A percentile compares a stretch with the other conserved stretches of the same genome.
Conservation (phyloP, 306 rosid species). For the Rosa lucieae region DNA sequence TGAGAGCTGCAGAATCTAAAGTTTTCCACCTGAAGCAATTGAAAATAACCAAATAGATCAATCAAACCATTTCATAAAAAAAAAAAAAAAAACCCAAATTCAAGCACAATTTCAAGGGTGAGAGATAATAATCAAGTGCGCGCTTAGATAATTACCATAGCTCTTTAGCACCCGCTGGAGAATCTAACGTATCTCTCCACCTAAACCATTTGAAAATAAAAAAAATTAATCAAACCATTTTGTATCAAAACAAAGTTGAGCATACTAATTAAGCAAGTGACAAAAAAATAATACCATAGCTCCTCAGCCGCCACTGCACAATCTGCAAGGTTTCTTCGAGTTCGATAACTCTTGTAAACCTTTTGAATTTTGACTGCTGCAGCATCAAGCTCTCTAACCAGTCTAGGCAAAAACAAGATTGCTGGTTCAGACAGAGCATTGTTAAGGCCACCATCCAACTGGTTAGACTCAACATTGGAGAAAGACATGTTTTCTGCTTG, state of each 20-base stretch:
- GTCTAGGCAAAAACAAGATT: conserved; percentile 47
- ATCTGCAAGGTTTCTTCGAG: conserved; percentile 85
- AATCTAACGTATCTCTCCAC: neutral
- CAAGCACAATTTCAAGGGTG: neutral
- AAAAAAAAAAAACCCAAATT: neutral
- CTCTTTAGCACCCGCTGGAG: neutral
- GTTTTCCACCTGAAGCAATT: conserved; percentile 77
- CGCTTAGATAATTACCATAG: neutral
- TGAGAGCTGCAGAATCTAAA: conserved; percentile 68
- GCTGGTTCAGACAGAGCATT: conserved; percentile 47
- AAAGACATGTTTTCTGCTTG: conserved; percentile 37
- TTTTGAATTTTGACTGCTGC: conserved; percentile 81
- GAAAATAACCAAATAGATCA: conserved; percentile 12
- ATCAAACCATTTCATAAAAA: neutral
- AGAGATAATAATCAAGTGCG: neutral
- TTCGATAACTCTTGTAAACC: conserved; percentile 80
- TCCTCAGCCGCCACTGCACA: conserved; percentile 89
- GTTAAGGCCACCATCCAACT: neutral
- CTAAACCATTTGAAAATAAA: neutral
- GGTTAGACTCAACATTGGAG: conserved; percentile 32
- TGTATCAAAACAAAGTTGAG: too few relatives aligned
- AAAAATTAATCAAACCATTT: neutral
- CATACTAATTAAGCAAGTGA: too few relatives aligned
- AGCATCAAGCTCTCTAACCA: conserved; percentile 68
- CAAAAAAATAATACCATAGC: conserved; percentile 48